These are phyloP conservation scores for Curvularia lunata DNA, from an alignment of 2,329 filamentous ascomycete genomes.

Conservation along the genomic window DNA sequence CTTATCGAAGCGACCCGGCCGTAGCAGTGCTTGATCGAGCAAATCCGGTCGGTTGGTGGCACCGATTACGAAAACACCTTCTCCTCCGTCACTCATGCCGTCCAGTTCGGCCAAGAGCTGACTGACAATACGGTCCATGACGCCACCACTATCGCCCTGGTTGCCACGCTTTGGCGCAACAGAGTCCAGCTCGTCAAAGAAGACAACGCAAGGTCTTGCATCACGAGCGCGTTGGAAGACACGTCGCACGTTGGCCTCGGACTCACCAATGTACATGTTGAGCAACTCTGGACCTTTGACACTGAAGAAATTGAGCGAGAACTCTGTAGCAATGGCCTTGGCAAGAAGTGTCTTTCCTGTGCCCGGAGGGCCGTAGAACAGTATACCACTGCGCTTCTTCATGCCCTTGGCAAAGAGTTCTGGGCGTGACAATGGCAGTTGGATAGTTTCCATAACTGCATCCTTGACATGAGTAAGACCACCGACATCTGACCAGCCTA, in stretches of 20 bases:
- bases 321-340: conserved; percentile 92
- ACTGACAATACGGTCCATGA: conserved; percentile 97
- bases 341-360: conserved; percentile 92
- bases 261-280: conserved; percentile 97
- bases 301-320: conserved; percentile 92
- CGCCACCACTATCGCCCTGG: conserved; percentile 94
- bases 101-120: conserved; percentile 94
- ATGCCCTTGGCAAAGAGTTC: conserved; percentile 96
- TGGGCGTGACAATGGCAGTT: conserved; percentile 86
- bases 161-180: conserved; percentile 97
- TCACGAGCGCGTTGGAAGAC: conserved; percentile 89
- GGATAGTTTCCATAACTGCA: conserved; percentile 95
- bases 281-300: conserved; percentile 91
- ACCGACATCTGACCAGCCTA: conserved; percentile 95
- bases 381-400: conserved; percentile 94
- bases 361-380: conserved; percentile 90
- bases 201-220: conserved; percentile 85
- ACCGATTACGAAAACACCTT: conserved; percentile 90
- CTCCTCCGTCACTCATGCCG: conserved; percentile 94
- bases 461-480: conserved; percentile 94
- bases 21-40: conserved; percentile 84
- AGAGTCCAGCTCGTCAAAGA: conserved; percentile 91
- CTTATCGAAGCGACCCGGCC: conserved; percentile 94
- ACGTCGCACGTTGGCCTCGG: conserved; percentile 86
- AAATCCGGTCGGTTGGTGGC: conserved; percentile 95